Evolutionary conservation across 225 moss, liverwort and hornwort species (phyloP).

Genomic region (Sphagnum tenellum): DNA sequence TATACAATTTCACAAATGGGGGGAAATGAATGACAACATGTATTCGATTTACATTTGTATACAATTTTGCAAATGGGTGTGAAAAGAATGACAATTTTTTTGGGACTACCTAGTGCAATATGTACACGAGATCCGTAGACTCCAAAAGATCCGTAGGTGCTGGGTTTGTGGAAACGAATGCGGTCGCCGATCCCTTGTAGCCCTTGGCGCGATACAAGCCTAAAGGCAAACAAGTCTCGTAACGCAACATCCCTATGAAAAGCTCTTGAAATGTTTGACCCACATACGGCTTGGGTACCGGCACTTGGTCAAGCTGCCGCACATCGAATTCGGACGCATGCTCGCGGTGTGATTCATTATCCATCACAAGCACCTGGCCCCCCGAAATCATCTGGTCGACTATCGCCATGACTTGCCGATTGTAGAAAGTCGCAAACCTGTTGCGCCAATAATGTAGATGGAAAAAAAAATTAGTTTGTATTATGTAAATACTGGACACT

Average conservation of each 20-base stretch:
- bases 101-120: constrained; percentile 29
- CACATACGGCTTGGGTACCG: constrained; percentile 55
- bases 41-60: too few species aligned
- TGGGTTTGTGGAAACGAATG: constrained; percentile 86
- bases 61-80: too few species aligned
- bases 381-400: constrained; percentile 83
- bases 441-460: neutral
- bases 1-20: too few species aligned
- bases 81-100: too few species aligned
- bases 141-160: constrained; percentile 45
- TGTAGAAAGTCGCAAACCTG: constrained; percentile 92
- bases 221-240: constrained; percentile 48
- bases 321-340: constrained; percentile 26
- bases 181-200: constrained; percentile 37
- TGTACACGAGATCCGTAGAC: constrained; percentile 61
- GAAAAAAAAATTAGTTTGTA: neutral
- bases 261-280: constrained; percentile 53
- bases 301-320: constrained; percentile 64
- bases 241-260: constrained; percentile 54
- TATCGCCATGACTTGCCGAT: constrained; percentile 68
- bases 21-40: too few species aligned
- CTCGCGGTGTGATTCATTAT: constrained; percentile 17
- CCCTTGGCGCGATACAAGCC: constrained; percentile 62
- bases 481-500: neutral
- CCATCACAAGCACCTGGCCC: constrained; percentile 52